These are phyloP conservation scores for Aspergillus sp. DNA, from an alignment of 2,329 filamentous ascomycete genomes.

Conservation along the genomic window DNA sequence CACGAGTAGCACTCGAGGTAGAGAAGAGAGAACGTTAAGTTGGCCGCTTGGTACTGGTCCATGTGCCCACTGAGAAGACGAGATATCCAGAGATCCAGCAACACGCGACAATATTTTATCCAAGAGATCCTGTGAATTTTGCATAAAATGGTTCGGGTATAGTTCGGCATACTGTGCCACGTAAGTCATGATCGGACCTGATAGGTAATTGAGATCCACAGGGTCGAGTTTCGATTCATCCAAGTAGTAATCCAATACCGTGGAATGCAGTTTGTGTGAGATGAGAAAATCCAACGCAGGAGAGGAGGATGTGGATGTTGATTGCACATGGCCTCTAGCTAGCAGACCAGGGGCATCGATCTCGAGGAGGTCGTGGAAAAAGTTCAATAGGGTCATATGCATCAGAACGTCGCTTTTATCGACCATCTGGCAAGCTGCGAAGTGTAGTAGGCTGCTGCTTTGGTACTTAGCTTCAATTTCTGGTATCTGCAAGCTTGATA, in stretches of 20 bases:
- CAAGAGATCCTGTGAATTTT: slow-evolving; percentile 33
- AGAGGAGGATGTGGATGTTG: slow-evolving; percentile 35
- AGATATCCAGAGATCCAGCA: slow-evolving; percentile 40
- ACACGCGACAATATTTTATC: slow-evolving; percentile 46
- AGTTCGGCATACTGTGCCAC: slow-evolving; percentile 51
- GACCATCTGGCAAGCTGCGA: slow-evolving; percentile 52
- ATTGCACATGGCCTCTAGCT: slow-evolving; percentile 23
- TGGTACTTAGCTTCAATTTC: slow-evolving; percentile 46
- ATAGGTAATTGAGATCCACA: slow-evolving; percentile 50
- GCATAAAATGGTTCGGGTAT: slow-evolving; percentile 53
- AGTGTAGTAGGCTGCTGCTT: slow-evolving; percentile 48
- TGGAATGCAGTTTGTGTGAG: slow-evolving; percentile 45
- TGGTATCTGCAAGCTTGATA: slow-evolving; percentile 47
- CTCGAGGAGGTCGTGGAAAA: slow-evolving; percentile 51
- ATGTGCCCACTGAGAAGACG: slow-evolving; percentile 48
- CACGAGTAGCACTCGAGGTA: slow-evolving; percentile 51
- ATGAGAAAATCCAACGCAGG: slow-evolving; percentile 50
- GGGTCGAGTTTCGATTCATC: slow-evolving; percentile 47
- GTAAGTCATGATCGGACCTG: slow-evolving; percentile 53
- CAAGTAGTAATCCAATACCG: slow-evolving; percentile 48
- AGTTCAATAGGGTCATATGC: slow-evolving; percentile 56
- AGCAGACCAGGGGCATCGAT: slow-evolving; percentile 34
- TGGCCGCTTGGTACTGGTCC: slow-evolving; percentile 51
- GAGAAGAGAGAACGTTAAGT: slow-evolving; percentile 52
- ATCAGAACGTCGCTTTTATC: slow-evolving; percentile 56